Evolutionary conservation across 2,329 filamentous ascomycete species (phyloP).

Genomic region (Ophiostoma novo-ulmi): DNA sequence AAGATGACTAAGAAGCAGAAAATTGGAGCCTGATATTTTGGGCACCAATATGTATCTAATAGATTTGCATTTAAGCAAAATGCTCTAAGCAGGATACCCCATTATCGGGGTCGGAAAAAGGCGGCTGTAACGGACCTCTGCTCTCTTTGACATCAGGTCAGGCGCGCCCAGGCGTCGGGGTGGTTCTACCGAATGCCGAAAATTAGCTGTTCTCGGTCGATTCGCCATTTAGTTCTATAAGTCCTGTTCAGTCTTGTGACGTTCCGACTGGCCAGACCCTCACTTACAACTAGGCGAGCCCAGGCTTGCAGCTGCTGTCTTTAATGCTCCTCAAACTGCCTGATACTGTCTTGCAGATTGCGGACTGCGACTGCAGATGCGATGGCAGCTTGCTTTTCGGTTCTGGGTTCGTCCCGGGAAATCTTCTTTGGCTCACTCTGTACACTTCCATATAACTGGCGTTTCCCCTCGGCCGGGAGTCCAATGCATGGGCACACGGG

Average conservation of each 20-base stretch:
- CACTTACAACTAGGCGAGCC: conserved; percentile 2
- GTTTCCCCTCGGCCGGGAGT: conserved; percentile 33
- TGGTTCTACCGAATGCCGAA: conserved; percentile 16
- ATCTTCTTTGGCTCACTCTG: conserved; percentile 28
- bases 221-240: neutral
- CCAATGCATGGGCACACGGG: neutral
- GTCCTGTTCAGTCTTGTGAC: neutral
- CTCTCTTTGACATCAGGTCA: neutral
- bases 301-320: neutral
- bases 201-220: conserved; percentile 8
- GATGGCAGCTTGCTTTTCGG: neutral
- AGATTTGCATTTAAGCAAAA: neutral
- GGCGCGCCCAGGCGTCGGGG: conserved; percentile 3
- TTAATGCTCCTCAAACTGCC: neutral
- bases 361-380: too few relatives aligned
- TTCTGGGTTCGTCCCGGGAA: conserved; percentile 28
- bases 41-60: neutral
- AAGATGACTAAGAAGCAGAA: neutral
- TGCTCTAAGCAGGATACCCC: neutral
- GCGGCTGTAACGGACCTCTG: neutral
- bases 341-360: neutral
- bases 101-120: neutral
- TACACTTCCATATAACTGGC: neutral
- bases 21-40: neutral
- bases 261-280: conserved; percentile 12